Conservation (phyloP, 139 green algal species). For the Haematococcus sp. region DNA sequence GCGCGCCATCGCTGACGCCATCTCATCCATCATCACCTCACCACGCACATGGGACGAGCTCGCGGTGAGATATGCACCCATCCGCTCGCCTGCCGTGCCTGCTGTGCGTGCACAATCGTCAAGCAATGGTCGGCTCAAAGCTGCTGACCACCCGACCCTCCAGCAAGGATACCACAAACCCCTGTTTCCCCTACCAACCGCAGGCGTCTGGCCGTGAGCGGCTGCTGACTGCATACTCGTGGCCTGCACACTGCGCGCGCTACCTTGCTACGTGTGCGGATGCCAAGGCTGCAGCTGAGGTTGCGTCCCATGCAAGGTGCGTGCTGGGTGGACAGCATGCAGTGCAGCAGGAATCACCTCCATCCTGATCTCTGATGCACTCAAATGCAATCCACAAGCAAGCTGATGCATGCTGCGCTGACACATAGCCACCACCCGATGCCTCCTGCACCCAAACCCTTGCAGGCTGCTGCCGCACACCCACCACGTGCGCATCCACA, state of each 20-base stretch:
- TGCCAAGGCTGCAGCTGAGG: constrained; percentile 24
- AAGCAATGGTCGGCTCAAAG: background rate
- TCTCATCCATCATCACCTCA: constrained; percentile 81
- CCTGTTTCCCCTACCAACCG: background rate
- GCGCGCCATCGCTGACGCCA: constrained; percentile 61
- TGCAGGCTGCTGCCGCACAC: no score
- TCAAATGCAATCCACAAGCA: no score
- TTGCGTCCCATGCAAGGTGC: background rate
- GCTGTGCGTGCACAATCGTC: background rate
- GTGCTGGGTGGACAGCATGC: background rate
- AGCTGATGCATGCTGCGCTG: no score
- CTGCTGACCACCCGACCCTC: background rate
- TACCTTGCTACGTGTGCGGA: constrained; percentile 70
- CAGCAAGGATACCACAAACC: background rate
- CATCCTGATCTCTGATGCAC: no score
- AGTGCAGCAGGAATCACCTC: background rate
- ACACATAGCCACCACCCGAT: no score
- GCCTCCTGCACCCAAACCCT: no score
- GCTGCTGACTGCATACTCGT: constrained; percentile 76
- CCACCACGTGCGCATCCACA: no score
- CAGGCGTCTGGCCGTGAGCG: no score
- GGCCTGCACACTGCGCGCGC: constrained; percentile 79
- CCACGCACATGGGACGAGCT: constrained; percentile 71
- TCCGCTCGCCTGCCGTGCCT: constrained; percentile 6
- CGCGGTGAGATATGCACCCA: constrained; percentile 50